Conservation (phyloP, 2,329 filamentous ascomycete species). For the Ophioceras dolichostomum region DNA sequence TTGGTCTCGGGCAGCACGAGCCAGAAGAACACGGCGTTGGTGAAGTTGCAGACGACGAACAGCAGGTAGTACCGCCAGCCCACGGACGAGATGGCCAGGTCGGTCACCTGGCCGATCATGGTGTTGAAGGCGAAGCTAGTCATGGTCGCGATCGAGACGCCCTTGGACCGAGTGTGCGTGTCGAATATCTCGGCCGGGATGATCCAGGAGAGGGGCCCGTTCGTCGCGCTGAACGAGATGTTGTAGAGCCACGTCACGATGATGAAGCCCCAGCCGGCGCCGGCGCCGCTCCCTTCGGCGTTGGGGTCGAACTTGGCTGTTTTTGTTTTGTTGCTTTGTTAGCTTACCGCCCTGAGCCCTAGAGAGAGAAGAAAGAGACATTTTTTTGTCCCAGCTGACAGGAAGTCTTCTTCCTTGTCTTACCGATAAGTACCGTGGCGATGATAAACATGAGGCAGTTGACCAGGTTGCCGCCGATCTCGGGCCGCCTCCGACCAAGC, state of each 20-base stretch:
- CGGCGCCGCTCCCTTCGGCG: constrained; percentile 28
- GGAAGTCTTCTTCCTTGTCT: constrained; percentile 4
- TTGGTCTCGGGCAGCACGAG: constrained; percentile 50
- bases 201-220: constrained; percentile 47
- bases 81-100: constrained; percentile 34
- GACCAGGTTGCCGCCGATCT: constrained; percentile 60
- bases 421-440: constrained; percentile 36
- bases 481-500: constrained; percentile 57
- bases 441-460: constrained; percentile 66
- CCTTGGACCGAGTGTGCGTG: constrained; percentile 61
- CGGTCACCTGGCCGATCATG: constrained; percentile 59
- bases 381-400: too few species aligned
- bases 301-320: constrained; percentile 47
- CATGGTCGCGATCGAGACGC: constrained; percentile 65
- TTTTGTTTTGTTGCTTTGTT: too few species aligned
- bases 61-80: constrained; percentile 34
- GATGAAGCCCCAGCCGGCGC: constrained; percentile 64
- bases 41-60: constrained; percentile 49
- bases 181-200: constrained; percentile 66
- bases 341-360: too few species aligned
- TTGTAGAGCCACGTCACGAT: constrained; percentile 70
- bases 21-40: constrained; percentile 36
- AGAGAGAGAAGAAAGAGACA: background rate
- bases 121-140: constrained; percentile 64
- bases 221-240: constrained; percentile 60